These are phyloP conservation scores for Westerdykella ornata DNA, from an alignment of 2,329 filamentous ascomycete species.

Conservation along the genomic window DNA sequence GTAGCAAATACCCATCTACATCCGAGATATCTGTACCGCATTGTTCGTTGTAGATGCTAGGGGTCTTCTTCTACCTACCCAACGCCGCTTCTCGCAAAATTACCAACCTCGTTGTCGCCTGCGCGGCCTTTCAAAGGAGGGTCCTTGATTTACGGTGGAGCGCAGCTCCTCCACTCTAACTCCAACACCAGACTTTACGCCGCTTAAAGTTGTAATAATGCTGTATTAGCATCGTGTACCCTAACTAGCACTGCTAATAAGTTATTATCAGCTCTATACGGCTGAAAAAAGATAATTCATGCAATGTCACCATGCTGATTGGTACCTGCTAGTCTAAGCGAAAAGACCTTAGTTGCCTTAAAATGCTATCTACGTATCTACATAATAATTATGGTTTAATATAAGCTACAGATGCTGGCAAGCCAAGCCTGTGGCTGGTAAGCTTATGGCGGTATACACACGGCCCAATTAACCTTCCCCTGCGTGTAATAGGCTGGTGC, in stretches of 20 bases:
- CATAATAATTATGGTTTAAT: constrained; percentile 4
- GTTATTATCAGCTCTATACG: constrained; percentile 6
- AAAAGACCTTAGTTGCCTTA: constrained; percentile 5
- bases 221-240: constrained; percentile 4
- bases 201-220: background rate
- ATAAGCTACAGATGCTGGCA: constrained; percentile 4
- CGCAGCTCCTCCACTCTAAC: constrained; percentile 1
- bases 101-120: constrained; percentile 1
- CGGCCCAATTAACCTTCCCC: background rate
- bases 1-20: constrained; percentile 1
- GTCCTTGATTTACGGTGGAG: background rate
- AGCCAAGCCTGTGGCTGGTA: constrained; percentile 4
- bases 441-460: constrained; percentile 4
- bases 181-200: background rate
- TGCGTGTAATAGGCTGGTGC: background rate
- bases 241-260: constrained; percentile 7
- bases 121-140: too few relatives aligned
- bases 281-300: constrained; percentile 7
- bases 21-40: background rate
- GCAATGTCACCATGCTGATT: constrained; percentile 7
- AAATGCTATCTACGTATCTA: constrained; percentile 1
- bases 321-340: constrained; percentile 8
- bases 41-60: constrained; percentile 1
- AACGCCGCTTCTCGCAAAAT: background rate
- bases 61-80: constrained; percentile 1